A percentile compares a stretch with the other conserved stretches of the same genome.
Evolutionary conservation across 257 asterid genomes (phyloP).

Genomic region (Capsicum pubescens): DNA sequence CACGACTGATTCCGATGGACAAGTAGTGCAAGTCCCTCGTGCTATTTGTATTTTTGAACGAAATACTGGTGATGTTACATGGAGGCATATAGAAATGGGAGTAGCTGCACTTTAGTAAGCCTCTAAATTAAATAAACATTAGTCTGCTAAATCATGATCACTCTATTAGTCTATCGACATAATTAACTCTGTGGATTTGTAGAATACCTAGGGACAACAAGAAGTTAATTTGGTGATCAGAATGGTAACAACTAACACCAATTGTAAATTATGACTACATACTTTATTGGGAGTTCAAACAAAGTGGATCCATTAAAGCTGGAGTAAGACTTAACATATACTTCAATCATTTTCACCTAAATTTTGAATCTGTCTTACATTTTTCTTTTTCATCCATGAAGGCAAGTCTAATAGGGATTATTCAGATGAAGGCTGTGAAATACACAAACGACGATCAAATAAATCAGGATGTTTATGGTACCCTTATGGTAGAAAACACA

Average conservation of each 20-base stretch:
- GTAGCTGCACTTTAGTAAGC: conserved; percentile 5
- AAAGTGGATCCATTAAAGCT: conserved; percentile 67
- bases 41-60: conserved; percentile 69
- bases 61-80: conserved; percentile 55
- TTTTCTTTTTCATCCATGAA: conserved; percentile 29
- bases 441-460: conserved; percentile 40
- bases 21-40: conserved; percentile 40
- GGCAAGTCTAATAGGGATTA: conserved; percentile 63
- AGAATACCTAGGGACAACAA: conserved; percentile 58
- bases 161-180: neutral
- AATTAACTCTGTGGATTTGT: conserved; percentile 24
- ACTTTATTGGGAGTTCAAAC: conserved; percentile 84
- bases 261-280: conserved; percentile 73
- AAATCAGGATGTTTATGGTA: conserved; percentile 46
- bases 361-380: neutral
- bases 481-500: conserved; percentile 57
- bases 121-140: neutral
- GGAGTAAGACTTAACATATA: conserved; percentile 48
- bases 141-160: neutral
- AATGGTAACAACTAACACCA: conserved; percentile 58
- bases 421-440: conserved; percentile 56
- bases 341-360: neutral
- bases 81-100: conserved; percentile 69
- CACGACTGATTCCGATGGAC: conserved; percentile 61
- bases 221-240: conserved; percentile 66